Evolutionary conservation across 2,329 filamentous ascomycete species (phyloP), one percentile per base, ranked within the genome.

Genomic region (Rhinocladiella mackenziei): DNA sequence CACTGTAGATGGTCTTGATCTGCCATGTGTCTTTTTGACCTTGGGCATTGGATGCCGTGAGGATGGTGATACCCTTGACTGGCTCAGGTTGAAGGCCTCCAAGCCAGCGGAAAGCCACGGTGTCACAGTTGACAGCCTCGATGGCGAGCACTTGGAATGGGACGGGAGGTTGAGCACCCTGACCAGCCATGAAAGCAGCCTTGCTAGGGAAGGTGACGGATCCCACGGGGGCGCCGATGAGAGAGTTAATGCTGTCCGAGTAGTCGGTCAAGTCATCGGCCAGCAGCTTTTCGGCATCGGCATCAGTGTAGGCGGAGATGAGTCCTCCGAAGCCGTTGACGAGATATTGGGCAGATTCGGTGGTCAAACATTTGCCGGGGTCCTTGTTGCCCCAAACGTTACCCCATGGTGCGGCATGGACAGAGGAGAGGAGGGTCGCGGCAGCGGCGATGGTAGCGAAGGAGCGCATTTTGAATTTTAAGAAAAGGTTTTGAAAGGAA

Each of bases 171-270:
- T 60, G 57, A 53, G 60, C 17, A 8, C 39, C 43, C 33, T 57
- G 51, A 11, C 41, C 53, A 14, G 48, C 45, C 20, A 61, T 50
- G 43, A 66, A 65, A 8, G 59, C 56, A 4, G 51, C 31, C 48
- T 62, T 62, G 39, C 23, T 54, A 1, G 58, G 51, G 48, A 65
- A 66, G 8, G 62, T 65, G n/a, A 35, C 23, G 5, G 17, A 35
- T 4, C 59, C 63, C 2, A 64, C 50, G 3, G 61, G 57, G 18
- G 56, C 13, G 54, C 50, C 17, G 63, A 47, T 20, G 28, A 55
- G 36, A 10, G 36, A 54, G 53, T 66, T 65, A 56, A 64, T 61
- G 52, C 60, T 63, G 55, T 64, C 60, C 2, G 58, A 62, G 4
- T 31, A 51, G 47, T 64, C 64, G 17, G 33, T 42, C 41, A 67